Evolutionary conservation across 768 basidiomycete genomes (phyloP), one percentile per base, ranked within the genome.

Genomic region (Leucocoprinus leucothites): DNA sequence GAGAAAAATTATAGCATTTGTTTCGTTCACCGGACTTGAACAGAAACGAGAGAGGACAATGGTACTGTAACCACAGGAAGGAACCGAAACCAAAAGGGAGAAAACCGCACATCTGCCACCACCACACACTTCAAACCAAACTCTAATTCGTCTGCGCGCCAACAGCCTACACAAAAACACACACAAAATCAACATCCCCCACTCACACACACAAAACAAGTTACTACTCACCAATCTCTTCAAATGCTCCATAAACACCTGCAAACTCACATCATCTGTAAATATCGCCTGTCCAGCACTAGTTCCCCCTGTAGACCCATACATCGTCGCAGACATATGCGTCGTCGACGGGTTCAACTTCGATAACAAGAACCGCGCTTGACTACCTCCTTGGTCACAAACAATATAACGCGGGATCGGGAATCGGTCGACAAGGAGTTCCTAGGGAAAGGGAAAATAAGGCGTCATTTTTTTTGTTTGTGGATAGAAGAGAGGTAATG

Each of bases 311-410:
- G 82, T 78, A 3, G 85, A 80, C n/a, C 93, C 92, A 69, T 95
- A 95, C 84, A 95, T 92, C 56, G 84, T 84, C 59, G 82, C 82
- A 21, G 91, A 89, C 89, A 97, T 93, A 69, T 99, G 96, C 38
- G 96, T 98, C 57, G 96, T 98, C 54, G 93, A 96, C 1, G 97
- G 97, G 69, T 98, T 99, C 40, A 99, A 76, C 70, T 98, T 98
- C 46, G 89, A 91, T 25, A 98, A 74, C 66, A 98, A 72, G 86
- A 99, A 99, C n/a, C 97, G 89, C 4, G 97, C 96, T 69, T 98
- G 97, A 69, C 88, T 91, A 25, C 96, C 96, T 36, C 94, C 94
- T 67, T 98, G 95, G 69, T 99, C 95, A 67, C 93, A 95, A 28
- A 97, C 94, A 61, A 99, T 92, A 71, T 98, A 99, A 25, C 97